These are phyloP conservation scores for Monilinia aucupariae DNA, from an alignment of 2,329 filamentous ascomycete species.

Conservation along the genomic window DNA sequence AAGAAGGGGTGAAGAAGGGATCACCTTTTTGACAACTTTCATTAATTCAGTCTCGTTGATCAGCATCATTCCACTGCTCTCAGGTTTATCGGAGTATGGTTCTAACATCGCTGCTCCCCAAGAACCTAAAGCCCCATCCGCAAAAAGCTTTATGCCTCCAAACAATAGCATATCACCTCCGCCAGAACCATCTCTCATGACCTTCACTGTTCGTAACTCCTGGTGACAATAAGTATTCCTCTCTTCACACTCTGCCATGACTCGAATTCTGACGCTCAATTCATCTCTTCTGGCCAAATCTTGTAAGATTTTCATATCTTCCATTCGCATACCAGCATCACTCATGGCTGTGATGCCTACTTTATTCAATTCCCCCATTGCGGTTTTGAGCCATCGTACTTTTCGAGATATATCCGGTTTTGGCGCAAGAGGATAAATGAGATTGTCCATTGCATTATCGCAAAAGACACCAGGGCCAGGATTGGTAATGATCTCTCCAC, in stretches of 20 bases:
- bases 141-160: constrained; percentile 64
- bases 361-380: constrained; percentile 57
- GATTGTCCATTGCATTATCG: constrained; percentile 62
- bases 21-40: constrained; percentile 41
- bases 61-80: constrained; percentile 58
- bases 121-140: constrained; percentile 63
- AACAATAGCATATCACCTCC: constrained; percentile 42
- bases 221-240: constrained; percentile 60
- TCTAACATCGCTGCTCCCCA: constrained; percentile 70
- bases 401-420: constrained; percentile 50
- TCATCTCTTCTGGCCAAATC: constrained; percentile 46
- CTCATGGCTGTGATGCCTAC: constrained; percentile 64
- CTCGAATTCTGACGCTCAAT: constrained; percentile 59
- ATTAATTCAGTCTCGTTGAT: constrained; percentile 57
- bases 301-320: constrained; percentile 49
- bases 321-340: constrained; percentile 57
- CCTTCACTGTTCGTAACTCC: constrained; percentile 24
- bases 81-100: constrained; percentile 59
- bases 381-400: constrained; percentile 49
- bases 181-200: constrained; percentile 23
- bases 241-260: constrained; percentile 61
- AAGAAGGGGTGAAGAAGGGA: not conserved
- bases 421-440: constrained; percentile 53
- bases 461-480: constrained; percentile 66
- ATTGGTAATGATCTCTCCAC: constrained; percentile 56